These are phyloP conservation scores for Aspergillus latus DNA, from an alignment of 2,329 filamentous ascomycete genomes.

Conservation along the genomic window DNA sequence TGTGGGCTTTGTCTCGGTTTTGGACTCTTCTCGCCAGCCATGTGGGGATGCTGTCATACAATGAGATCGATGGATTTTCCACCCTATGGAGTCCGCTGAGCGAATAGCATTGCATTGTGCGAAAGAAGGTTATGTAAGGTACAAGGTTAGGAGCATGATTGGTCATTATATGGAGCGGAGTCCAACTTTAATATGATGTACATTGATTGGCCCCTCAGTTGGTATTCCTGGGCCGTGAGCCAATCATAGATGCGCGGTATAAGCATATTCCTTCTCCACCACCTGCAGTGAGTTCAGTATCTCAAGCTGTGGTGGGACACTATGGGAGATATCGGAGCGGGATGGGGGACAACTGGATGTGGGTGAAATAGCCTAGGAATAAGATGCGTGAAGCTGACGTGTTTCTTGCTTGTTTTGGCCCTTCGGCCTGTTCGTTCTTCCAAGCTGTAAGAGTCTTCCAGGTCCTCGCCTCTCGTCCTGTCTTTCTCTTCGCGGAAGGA, in stretches of 20 bases:
- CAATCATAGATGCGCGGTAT: too few species aligned
- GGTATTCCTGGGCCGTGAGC: neutral
- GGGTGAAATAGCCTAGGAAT: too few species aligned
- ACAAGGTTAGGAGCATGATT: neutral
- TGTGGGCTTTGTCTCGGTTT: neutral
- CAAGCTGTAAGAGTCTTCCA: too few species aligned
- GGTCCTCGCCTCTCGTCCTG: neutral
- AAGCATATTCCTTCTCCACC: too few species aligned
- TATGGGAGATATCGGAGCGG: too few species aligned
- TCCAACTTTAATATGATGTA: neutral
- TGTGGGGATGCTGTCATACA: neutral
- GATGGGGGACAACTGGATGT: too few species aligned
- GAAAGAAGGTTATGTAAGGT: slow-evolving; percentile 1
- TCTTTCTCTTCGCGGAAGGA: neutral
- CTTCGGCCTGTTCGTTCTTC: too few species aligned
- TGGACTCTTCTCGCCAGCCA: slow-evolving; percentile 1
- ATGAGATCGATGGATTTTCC: slow-evolving; percentile 5
- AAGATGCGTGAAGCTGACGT: too few species aligned
- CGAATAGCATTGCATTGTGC: neutral
- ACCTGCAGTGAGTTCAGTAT: too few species aligned
- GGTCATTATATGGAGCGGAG: neutral
- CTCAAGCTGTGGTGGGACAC: too few species aligned
- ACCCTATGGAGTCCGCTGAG: neutral
- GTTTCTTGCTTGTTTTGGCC: too few species aligned
- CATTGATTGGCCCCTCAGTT: neutral